phyloP scores from a whole-genome alignment of 495 filamentous ascomycete genomes.

The Hyaloscypha bicolor region DNA sequence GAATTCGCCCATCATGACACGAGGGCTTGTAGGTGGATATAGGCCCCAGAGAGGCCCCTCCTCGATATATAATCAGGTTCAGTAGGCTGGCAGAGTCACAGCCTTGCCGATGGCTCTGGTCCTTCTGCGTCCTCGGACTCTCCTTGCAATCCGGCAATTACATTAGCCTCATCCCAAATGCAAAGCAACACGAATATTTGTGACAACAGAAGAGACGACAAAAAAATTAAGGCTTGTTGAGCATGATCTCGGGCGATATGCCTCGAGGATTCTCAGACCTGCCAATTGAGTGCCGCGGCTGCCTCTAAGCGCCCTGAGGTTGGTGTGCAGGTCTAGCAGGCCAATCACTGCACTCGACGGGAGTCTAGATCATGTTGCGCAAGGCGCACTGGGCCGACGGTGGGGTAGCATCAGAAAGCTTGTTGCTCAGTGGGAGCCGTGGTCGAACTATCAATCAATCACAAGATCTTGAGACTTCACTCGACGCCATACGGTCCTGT shows the following conservation, averaged over 20 bases:
- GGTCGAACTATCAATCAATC: background rate
- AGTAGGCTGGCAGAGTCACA: background rate
- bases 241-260: background rate
- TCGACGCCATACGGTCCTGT: background rate
- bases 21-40: background rate
- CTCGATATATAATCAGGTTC: background rate
- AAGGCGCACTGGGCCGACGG: background rate
- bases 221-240: background rate
- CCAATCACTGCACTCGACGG: background rate
- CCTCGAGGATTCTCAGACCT: background rate
- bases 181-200: background rate
- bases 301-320: slow-evolving; percentile 6
- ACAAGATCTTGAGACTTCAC: background rate
- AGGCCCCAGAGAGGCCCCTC: background rate
- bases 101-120: background rate
- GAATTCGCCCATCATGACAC: slow-evolving; percentile 30
- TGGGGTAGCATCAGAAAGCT: background rate
- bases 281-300: background rate
- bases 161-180: background rate
- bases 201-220: background rate
- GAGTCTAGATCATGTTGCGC: background rate
- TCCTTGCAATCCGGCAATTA: background rate
- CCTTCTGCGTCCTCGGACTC: background rate
- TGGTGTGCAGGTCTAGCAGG: background rate
- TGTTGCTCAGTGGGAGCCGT: background rate